Percentiles rank a stretch among this genome's conserved stretches.
phyloP scores from a whole-genome alignment of 257 asterid species.

The Solanum arcanum region DNA sequence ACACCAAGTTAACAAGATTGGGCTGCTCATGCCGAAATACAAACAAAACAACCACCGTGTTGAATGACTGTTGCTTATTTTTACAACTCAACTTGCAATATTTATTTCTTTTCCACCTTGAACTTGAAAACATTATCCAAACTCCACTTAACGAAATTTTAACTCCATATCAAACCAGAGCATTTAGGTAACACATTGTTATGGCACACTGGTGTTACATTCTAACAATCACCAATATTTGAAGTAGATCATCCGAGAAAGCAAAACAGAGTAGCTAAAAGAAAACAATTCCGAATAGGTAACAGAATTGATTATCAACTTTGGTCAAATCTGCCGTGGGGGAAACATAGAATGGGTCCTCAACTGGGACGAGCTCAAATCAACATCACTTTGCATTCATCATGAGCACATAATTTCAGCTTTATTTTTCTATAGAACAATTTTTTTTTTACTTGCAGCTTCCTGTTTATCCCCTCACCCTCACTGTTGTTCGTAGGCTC shows the following conservation, averaged over 20 bases:
- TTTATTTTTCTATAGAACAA: neutral
- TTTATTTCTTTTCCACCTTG: neutral
- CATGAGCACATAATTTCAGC: neutral
- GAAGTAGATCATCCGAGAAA: neutral
- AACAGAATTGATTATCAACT: neutral
- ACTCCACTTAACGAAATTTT: neutral
- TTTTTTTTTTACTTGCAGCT: neutral
- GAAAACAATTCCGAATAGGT: neutral
- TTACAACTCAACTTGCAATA: neutral
- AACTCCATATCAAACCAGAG: neutral
- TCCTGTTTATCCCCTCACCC: neutral
- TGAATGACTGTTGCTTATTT: neutral
- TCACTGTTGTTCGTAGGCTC: conserved; percentile 10
- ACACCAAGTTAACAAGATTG: neutral
- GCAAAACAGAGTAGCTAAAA: neutral
- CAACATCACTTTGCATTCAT: neutral
- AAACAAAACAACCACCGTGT: neutral
- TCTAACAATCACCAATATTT: neutral
- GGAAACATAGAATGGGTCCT: neutral
- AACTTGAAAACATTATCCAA: neutral
- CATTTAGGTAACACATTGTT: neutral
- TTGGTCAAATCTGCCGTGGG: neutral
- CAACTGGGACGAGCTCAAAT: neutral
- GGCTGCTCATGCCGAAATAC: neutral
- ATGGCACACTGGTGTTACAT: neutral